Conservation (phyloP, 495 filamentous ascomycete species). For the Aspergillus homomorphus region DNA sequence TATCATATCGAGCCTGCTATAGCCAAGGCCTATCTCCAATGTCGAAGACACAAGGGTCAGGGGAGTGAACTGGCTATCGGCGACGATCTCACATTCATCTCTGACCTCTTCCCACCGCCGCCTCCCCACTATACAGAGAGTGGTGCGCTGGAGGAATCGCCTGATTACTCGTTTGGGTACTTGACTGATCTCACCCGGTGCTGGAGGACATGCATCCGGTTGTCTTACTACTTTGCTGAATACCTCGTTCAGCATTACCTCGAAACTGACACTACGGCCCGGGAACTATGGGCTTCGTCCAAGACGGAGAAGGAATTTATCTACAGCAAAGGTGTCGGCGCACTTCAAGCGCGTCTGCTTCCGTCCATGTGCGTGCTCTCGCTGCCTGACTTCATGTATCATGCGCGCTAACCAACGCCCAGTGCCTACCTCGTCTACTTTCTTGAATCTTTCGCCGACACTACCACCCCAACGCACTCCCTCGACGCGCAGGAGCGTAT, state of each 20-base stretch:
- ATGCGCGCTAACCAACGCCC: not conserved
- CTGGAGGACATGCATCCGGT: conserved; percentile 29
- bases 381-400: not conserved
- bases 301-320: conserved; percentile 30
- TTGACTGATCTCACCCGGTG: conserved; percentile 26
- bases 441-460: conserved; percentile 24
- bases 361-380: conserved; percentile 21
- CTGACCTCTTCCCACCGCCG: conserved; percentile 29
- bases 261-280: conserved; percentile 20
- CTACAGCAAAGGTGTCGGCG: conserved; percentile 26
- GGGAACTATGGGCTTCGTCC: conserved; percentile 22
- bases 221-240: conserved; percentile 29
- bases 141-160: conserved; percentile 14
- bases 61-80: conserved; percentile 15
- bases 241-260: conserved; percentile 27
- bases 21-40: conserved; percentile 20
- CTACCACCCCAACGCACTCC: conserved; percentile 4
- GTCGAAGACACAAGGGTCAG: not conserved
- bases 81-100: conserved; percentile 31
- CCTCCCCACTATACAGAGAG: conserved; percentile 25
- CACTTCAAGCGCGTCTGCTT: conserved; percentile 26
- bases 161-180: conserved; percentile 32
- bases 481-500: conserved; percentile 21
- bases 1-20: conserved; percentile 25
- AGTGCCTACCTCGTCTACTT: conserved; percentile 32